Base-by-base conservation (phyloP, 2,329 filamentous ascomycete genomes). In the Sporothrix schenckii region DNA sequence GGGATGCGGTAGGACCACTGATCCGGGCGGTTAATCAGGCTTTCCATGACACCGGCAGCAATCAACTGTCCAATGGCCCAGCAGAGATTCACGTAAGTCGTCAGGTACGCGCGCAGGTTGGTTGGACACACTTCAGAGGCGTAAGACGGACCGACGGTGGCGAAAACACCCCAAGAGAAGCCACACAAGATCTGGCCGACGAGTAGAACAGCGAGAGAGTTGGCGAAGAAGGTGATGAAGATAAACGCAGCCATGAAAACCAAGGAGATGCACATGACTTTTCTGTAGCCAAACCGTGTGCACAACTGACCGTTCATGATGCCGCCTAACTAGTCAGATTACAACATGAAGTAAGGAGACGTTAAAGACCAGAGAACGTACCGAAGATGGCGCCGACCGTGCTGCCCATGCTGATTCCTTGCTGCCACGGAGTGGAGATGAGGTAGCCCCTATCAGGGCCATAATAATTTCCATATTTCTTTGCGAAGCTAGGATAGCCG, bases 391-490 rank as follows among this genome's bases (percentile, higher is more conserved):
- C 79, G 3, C 85, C 85, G 6, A 83, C 80, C 16, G 79, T 76
- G 0, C 81, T 60, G 68, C 71, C 72, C 72, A 74, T 75, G 27
- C 78, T 77, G 0, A 87, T 75, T 0, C 80, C 83, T 1, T 83
- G 80, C 73, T 87, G 84, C 86, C 86, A 87, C 0, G 80, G 73
- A 0, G 83, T 81, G 0, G 81, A 78, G 34, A 87, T 77, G 72
- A 85, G 76, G 61, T 79, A 80, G 6, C 73, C 73, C 19, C 75
- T 75, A 3, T 70, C 72, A 14, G 75, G 76, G 44, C 76, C 74
- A 65, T 74, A 34, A 44, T 66, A 77, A 24, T 74, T 72, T 3
- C 78, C 79, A 54, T 77, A 79, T 58, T 76, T 75, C 30, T 70
- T 68, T 4, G 72, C 71, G 24, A 75, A 76, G 10, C 72, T 61